These are phyloP conservation scores for Fusarium denticulatum DNA, from an alignment of 2,329 filamentous ascomycete genomes.

Conservation along the genomic window DNA sequence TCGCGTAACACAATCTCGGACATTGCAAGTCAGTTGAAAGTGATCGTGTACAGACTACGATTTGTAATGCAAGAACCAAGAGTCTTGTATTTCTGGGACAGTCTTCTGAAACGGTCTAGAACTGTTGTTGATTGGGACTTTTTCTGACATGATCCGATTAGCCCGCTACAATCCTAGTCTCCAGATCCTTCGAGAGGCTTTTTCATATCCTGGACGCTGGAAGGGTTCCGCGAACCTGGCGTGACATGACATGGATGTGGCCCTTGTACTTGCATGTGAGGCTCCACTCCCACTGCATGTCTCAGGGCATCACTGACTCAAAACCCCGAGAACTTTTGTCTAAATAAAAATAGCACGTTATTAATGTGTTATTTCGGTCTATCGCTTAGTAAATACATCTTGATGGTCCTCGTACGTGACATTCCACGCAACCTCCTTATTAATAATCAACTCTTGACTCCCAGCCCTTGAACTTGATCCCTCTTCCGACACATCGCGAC, in stretches of 20 bases:
- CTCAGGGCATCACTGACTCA: background rate
- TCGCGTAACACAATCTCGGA: conserved; percentile 23
- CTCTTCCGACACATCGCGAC: conserved; percentile 19
- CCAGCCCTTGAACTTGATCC: conserved; percentile 22
- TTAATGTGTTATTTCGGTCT: background rate
- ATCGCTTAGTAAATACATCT: background rate
- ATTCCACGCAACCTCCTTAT: conserved; percentile 30
- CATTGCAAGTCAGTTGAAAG: conserved; percentile 7
- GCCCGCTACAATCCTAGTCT: conserved; percentile 1
- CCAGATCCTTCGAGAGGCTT: background rate
- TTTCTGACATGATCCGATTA: conserved; percentile 4
- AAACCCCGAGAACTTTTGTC: background rate
- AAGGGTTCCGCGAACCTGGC: background rate
- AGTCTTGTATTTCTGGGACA: conserved; percentile 1
- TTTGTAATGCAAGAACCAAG: conserved; percentile 1
- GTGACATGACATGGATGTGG: background rate
- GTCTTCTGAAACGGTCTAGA: background rate
- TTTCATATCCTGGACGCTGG: background rate
- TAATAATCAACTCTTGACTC: conserved; percentile 38
- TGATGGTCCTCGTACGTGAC: conserved; percentile 23
- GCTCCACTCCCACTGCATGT: background rate
- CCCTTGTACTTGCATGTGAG: background rate
- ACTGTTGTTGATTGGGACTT: background rate
- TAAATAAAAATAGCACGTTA: background rate
- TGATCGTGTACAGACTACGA: background rate